Evolutionary conservation across 1,139 yeast species (phyloP).

Genomic region (Kodamaea sp.): DNA sequence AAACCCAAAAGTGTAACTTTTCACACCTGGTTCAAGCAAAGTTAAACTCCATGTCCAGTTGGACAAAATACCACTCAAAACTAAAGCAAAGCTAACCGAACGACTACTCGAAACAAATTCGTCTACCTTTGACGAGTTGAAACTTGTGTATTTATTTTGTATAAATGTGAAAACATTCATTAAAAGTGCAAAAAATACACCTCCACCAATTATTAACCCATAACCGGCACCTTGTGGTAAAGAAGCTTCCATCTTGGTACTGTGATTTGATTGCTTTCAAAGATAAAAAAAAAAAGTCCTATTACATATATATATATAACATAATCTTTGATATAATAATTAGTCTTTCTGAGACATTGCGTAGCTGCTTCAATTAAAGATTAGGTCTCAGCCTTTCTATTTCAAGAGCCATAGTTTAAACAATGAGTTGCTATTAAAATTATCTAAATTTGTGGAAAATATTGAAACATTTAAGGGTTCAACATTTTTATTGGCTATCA

Average conservation of each 20-base stretch:
- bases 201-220: conserved; percentile 33
- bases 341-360: too few relatives aligned
- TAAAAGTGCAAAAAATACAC: conserved; percentile 31
- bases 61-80: conserved; percentile 32
- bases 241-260: conserved; percentile 21
- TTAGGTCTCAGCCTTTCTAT: too few relatives aligned
- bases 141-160: conserved; percentile 25
- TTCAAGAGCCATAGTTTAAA: too few relatives aligned
- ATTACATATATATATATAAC: not conserved
- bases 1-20: conserved; percentile 19
- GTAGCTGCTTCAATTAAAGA: too few relatives aligned
- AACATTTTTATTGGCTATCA: too few relatives aligned
- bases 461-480: too few relatives aligned
- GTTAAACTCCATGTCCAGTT: conserved; percentile 41
- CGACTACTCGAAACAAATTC: conserved; percentile 38
- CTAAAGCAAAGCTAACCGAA: conserved; percentile 29
- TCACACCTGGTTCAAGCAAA: conserved; percentile 29
- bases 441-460: too few relatives aligned
- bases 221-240: conserved; percentile 36
- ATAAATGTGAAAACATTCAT: conserved; percentile 29
- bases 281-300: not conserved
- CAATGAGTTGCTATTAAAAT: too few relatives aligned
- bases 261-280: not conserved
- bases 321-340: too few relatives aligned
- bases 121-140: conserved; percentile 27